Percentiles rank a stretch among this genome's conserved stretches.
phyloP scores from a whole-genome alignment of 148 eudicot species.

The Rheum nobile region DNA sequence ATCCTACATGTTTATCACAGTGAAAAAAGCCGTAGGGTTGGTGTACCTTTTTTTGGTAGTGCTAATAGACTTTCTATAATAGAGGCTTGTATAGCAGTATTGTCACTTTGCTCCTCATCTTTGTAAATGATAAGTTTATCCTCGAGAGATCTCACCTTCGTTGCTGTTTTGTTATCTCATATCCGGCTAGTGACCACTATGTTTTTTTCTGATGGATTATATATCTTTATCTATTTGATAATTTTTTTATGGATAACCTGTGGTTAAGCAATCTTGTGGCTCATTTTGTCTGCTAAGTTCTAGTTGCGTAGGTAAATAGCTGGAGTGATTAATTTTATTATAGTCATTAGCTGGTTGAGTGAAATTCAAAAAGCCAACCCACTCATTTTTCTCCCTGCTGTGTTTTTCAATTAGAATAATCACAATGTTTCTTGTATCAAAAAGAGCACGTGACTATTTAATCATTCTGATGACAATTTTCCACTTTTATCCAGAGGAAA shows the following conservation, averaged over 20 bases:
- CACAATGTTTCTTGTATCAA: not conserved
- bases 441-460: not conserved
- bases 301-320: not conserved
- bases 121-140: not conserved
- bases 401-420: not conserved
- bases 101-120: not conserved
- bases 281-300: not conserved
- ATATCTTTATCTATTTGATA: not conserved
- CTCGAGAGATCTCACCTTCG: not conserved
- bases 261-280: not conserved
- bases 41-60: not conserved
- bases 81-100: not conserved
- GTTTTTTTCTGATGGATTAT: not conserved
- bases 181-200: not conserved
- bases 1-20: not conserved
- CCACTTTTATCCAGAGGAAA: slow-evolving; percentile 43
- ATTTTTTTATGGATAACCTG: not conserved
- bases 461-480: not conserved
- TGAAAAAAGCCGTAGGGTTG: not conserved
- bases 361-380: not conserved
- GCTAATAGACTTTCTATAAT: too few relatives aligned
- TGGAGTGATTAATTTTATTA: not conserved
- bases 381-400: not conserved
- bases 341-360: not conserved
- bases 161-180: not conserved